Conservation (phyloP, 1,139 yeast species). For the Blastobotrys arbuscula region DNA sequence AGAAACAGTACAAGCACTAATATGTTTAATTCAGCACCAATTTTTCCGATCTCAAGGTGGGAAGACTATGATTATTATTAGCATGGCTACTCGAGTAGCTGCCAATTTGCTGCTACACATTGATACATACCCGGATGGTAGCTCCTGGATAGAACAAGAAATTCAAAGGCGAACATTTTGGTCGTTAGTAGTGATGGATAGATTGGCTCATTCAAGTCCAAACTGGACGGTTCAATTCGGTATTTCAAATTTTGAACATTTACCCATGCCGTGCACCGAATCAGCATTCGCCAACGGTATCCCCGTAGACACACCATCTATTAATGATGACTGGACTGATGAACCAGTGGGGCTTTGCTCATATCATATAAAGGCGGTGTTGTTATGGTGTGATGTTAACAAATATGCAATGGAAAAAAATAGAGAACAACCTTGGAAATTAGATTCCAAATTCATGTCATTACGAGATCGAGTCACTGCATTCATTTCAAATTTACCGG, state of each 20-base stretch:
- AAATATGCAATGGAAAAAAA: constrained; percentile 24
- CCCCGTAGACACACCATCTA: constrained; percentile 26
- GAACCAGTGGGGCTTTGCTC: constrained; percentile 25
- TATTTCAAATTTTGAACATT: constrained; percentile 25
- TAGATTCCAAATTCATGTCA: constrained; percentile 17
- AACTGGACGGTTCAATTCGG: constrained; percentile 29
- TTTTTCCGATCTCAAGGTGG: constrained; percentile 34
- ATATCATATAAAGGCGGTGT: constrained; percentile 29
- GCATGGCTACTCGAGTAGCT: constrained; percentile 37
- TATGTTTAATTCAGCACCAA: constrained; percentile 34
- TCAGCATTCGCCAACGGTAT: constrained; percentile 24
- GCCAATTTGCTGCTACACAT: constrained; percentile 28
- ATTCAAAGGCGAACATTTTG: constrained; percentile 35
- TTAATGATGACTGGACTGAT: constrained; percentile 18
- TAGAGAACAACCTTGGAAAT: constrained; percentile 24
- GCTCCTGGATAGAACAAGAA: constrained; percentile 35
- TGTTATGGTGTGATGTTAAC: constrained; percentile 34
- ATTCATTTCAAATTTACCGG: constrained; percentile 20
- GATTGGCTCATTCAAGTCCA: constrained; percentile 35
- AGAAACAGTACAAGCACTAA: constrained; percentile 36
- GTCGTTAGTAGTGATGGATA: constrained; percentile 35
- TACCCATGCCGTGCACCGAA: constrained; percentile 34
- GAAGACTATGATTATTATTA: constrained; percentile 34
- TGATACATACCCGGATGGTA: constrained; percentile 15
- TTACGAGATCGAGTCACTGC: constrained; percentile 15